A percentile compares a stretch with the other conserved stretches of the same genome.
These are phyloP conservation scores for Sordaria brevicollis DNA, from an alignment of 495 filamentous ascomycete genomes.

Conservation along the genomic window DNA sequence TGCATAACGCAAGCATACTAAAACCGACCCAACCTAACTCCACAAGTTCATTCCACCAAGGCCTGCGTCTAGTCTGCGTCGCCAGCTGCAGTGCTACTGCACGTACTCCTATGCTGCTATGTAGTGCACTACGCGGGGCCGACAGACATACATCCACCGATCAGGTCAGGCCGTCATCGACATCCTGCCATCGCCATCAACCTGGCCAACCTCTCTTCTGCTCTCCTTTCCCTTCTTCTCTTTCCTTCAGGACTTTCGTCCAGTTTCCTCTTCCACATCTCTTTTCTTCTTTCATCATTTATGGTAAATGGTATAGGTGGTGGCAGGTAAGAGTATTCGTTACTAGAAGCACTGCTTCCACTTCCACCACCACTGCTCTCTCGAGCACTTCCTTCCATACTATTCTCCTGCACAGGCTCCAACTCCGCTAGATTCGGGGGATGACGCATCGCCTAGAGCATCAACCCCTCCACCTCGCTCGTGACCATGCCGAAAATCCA, in stretches of 20 bases:
- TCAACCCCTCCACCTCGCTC: slow-evolving; percentile 32
- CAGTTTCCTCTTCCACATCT: background rate
- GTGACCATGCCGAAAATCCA: slow-evolving; percentile 38
- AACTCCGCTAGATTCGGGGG: background rate
- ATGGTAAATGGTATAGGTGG: background rate
- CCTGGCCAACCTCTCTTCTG: background rate
- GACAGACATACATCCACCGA: no score
- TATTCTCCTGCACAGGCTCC: background rate
- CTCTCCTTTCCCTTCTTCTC: background rate
- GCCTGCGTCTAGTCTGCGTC: background rate
- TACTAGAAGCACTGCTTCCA: background rate
- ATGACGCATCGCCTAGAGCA: slow-evolving; percentile 10
- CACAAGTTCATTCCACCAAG: no score
- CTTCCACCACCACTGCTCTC: background rate
- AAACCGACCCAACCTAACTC: background rate
- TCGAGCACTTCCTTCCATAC: background rate
- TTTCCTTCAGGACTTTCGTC: background rate
- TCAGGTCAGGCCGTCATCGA: no score
- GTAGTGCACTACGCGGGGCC: background rate
- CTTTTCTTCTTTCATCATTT: background rate
- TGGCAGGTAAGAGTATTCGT: background rate
- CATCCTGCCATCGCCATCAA: background rate
- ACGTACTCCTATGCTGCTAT: no score
- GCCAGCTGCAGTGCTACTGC: background rate
- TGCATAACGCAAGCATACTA: background rate